Evolutionary conservation across 192 early-diverging fungal species (phyloP).

Genomic region (Coemansia sp.): DNA sequence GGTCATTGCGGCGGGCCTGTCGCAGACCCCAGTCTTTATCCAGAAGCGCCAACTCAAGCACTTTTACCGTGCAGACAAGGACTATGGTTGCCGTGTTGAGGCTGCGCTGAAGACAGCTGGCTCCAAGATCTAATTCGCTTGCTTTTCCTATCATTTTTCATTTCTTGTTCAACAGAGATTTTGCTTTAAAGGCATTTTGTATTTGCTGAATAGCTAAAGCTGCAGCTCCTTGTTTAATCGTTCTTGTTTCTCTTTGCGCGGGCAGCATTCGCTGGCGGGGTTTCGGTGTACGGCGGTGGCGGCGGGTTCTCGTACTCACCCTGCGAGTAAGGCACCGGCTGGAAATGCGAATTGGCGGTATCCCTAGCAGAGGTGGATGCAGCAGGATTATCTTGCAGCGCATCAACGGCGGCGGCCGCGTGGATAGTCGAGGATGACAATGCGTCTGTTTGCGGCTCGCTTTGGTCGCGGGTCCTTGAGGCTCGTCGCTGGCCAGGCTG

Average conservation of each 20-base stretch:
- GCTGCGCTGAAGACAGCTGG: slow-evolving; percentile 60
- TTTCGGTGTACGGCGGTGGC: slow-evolving; percentile 15
- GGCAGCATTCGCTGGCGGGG: not conserved
- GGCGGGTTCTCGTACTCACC: slow-evolving; percentile 47
- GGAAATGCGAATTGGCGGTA: slow-evolving; percentile 21
- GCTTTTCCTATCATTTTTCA: not conserved
- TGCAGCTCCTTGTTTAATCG: not conserved
- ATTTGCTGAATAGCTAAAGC: not conserved
- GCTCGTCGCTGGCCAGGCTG: slow-evolving; percentile 5
- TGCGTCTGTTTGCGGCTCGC: not conserved
- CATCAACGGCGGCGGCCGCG: not conserved
- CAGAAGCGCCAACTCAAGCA: slow-evolving; percentile 69
- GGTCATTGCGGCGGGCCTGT: slow-evolving; percentile 67
- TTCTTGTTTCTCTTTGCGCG: not conserved
- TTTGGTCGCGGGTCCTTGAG: not conserved
- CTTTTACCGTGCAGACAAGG: slow-evolving; percentile 75
- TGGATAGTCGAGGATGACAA: not conserved
- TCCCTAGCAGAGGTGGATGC: not conserved
- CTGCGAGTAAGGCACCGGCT: slow-evolving; percentile 32
- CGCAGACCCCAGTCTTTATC: slow-evolving; percentile 66
- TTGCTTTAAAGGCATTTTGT: not conserved
- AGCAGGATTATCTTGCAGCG: not conserved
- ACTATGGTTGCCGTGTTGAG: slow-evolving; percentile 72
- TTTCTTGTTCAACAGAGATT: not conserved
- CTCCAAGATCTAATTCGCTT: slow-evolving; percentile 46